These are phyloP conservation scores for Vitellaria paradoxa DNA, from an alignment of 179 eudicot species.

Conservation along the genomic window DNA sequence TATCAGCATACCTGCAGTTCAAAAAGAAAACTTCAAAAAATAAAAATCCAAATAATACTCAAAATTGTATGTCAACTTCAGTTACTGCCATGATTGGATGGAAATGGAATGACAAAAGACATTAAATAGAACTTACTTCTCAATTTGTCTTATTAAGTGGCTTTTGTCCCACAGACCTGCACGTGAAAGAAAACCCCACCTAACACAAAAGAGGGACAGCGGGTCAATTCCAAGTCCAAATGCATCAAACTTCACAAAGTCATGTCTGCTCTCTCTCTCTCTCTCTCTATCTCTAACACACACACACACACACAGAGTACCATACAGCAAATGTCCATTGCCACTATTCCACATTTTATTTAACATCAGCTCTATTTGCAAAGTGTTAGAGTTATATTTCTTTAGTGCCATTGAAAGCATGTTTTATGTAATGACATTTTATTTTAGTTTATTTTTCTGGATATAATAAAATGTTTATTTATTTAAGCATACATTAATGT, in stretches of 20 bases:
- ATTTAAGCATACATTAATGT: no score
- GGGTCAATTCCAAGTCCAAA: slow-evolving; percentile 20
- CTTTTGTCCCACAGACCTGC: slow-evolving; percentile 99
- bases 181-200: slow-evolving; percentile 98
- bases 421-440: no score
- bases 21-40: neutral
- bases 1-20: slow-evolving; percentile 85
- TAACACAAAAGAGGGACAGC: slow-evolving; percentile 28
- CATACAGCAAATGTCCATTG: neutral
- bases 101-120: neutral
- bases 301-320: neutral
- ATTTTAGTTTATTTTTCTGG: no score
- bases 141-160: slow-evolving; percentile 96
- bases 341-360: neutral
- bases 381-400: no score
- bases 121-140: slow-evolving; percentile 55
- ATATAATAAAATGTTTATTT: no score
- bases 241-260: neutral
- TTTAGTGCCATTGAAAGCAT: no score
- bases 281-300: no score
- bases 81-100: neutral
- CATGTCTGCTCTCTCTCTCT: no score
- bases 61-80: neutral
- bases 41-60: neutral
- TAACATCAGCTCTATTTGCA: no score